These are phyloP conservation scores for Lipomyces japonicus DNA, from an alignment of 805 yeast species.

Conservation along the genomic window DNA sequence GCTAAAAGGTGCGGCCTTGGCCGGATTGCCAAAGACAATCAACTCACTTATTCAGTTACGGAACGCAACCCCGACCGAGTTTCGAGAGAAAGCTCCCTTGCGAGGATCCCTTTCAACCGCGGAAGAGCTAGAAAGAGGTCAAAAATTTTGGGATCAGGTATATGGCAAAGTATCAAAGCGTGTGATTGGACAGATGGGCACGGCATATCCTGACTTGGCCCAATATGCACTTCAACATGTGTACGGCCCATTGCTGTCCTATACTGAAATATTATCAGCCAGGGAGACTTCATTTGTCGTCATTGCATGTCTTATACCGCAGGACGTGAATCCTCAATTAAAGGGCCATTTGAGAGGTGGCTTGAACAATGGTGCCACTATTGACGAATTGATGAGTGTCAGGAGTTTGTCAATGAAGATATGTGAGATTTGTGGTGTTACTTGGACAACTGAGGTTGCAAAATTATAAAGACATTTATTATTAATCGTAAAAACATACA, in stretches of 20 bases:
- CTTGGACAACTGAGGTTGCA: slow-evolving; percentile 55
- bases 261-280: slow-evolving; percentile 55
- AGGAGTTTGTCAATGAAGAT: slow-evolving; percentile 61
- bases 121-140: slow-evolving; percentile 46
- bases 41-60: slow-evolving; percentile 67
- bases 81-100: slow-evolving; percentile 38
- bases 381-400: slow-evolving; percentile 57
- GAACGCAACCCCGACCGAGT: slow-evolving; percentile 56
- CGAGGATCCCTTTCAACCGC: slow-evolving; percentile 6
- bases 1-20: slow-evolving; percentile 70
- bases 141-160: slow-evolving; percentile 64
- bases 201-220: slow-evolving; percentile 85
- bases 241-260: slow-evolving; percentile 74
- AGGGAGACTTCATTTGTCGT: slow-evolving; percentile 74
- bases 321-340: slow-evolving; percentile 87
- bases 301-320: slow-evolving; percentile 79
- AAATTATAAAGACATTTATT: slow-evolving; percentile 48
- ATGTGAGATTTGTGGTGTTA: slow-evolving; percentile 69
- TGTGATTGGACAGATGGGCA: slow-evolving; percentile 60
- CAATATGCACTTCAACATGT: slow-evolving; percentile 65
- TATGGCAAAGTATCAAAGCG: slow-evolving; percentile 72
- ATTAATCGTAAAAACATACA: too few species aligned
- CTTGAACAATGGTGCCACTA: slow-evolving; percentile 66
- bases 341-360: slow-evolving; percentile 92
- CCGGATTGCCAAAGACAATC: slow-evolving; percentile 82